Evolutionary conservation across 2,329 filamentous ascomycete species (phyloP).

Genomic region (Exophiala aquamarina): DNA sequence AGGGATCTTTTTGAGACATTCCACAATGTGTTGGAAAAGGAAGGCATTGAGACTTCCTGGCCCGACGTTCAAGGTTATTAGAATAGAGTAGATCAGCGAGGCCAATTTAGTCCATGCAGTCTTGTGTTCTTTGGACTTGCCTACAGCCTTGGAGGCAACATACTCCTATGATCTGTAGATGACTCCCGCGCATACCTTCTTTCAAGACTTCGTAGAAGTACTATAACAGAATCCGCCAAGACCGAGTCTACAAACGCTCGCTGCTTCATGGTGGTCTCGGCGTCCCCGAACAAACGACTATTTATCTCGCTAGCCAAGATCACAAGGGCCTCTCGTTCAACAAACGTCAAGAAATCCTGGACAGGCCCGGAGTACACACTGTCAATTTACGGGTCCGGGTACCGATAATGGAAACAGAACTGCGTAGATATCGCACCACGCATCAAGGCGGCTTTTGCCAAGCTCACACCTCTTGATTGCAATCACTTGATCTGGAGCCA

Average conservation of each 20-base stretch:
- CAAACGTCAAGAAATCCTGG: conserved; percentile 1
- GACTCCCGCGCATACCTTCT: too few species aligned
- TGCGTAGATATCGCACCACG: conserved; percentile 14
- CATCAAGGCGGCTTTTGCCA: conserved; percentile 1
- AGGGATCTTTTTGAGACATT: neutral
- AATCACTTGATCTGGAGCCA: conserved; percentile 10
- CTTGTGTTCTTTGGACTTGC: too few species aligned
- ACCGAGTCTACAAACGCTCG: too few species aligned
- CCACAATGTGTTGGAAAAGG: neutral
- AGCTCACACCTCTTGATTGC: conserved; percentile 10
- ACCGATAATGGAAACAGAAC: conserved; percentile 11
- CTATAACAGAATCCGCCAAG: too few species aligned
- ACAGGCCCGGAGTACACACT: neutral
- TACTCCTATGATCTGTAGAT: too few species aligned
- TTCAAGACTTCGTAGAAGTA: too few species aligned
- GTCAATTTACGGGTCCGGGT: conserved; percentile 7
- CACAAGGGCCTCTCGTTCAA: conserved; percentile 2
- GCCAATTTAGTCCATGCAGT: too few species aligned
- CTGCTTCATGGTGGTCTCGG: too few species aligned
- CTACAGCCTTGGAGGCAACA: too few species aligned
- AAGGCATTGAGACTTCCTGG: conserved; percentile 5
- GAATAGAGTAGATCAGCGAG: neutral
- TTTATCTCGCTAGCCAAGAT: neutral
- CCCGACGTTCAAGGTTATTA: conserved; percentile 1
- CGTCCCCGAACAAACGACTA: too few species aligned